Conservation (phyloP, 306 rosid genomes). For the Rosa persica region DNA sequence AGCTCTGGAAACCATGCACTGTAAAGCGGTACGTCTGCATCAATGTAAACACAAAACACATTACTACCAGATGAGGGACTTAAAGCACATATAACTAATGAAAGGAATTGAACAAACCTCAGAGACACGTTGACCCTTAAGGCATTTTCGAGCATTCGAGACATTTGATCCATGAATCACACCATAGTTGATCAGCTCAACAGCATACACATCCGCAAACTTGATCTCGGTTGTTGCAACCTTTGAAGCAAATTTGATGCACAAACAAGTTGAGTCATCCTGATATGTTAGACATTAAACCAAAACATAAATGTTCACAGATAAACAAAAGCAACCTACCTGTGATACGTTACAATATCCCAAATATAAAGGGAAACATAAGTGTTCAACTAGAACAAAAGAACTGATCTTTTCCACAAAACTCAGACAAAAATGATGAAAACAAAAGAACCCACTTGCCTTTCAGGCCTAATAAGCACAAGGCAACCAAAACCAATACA, state of each 20-base stretch:
- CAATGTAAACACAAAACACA: slow-evolving; percentile 19
- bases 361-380: background rate
- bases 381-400: background rate
- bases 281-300: slow-evolving; percentile 41
- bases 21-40: slow-evolving; percentile 65
- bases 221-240: slow-evolving; percentile 51
- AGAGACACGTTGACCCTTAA: slow-evolving; percentile 33
- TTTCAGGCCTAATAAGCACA: background rate
- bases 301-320: slow-evolving; percentile 7
- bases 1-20: slow-evolving; percentile 64
- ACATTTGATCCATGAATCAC: slow-evolving; percentile 43
- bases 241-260: slow-evolving; percentile 49
- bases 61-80: slow-evolving; percentile 15
- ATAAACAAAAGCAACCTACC: background rate
- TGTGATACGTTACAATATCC: background rate
- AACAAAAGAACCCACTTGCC: background rate
- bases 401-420: background rate
- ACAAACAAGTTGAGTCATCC: slow-evolving; percentile 67
- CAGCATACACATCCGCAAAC: slow-evolving; percentile 69
- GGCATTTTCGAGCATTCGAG: slow-evolving; percentile 40
- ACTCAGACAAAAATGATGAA: background rate
- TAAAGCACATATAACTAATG: slow-evolving; percentile 15
- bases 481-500: background rate
- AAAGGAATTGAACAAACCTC: slow-evolving; percentile 56
- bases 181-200: slow-evolving; percentile 48